Evolutionary conservation across 2,329 filamentous ascomycete genomes (phyloP), one percentile per base, ranked within the genome.

Genomic region (Hymenoscyphus fructigenus): DNA sequence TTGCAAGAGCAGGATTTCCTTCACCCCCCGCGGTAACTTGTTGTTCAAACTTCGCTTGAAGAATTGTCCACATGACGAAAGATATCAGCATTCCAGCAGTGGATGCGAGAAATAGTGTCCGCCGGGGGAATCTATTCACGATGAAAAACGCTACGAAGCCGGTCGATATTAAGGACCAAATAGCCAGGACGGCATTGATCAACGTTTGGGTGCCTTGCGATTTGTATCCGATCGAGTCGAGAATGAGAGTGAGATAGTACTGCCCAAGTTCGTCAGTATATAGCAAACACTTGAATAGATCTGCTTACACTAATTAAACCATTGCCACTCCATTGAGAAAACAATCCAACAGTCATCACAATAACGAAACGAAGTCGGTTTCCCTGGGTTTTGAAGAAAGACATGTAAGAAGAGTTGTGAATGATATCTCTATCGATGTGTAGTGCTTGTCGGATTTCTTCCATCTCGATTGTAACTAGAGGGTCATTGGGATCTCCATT

Each of bases 381-480:
- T 17, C 60, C 66, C 5, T 50, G 34, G 3, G 63, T 67, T 9
- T 44, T 23, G 5, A 68, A 36, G 26, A 73, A 67, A 80, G 77
- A 79, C 74, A 17, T 75, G 63, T 68, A 79, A 79, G 53, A 76
- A 74, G 62, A 78, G 20, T 67, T 56, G 77, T 32, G 71, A 72
- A 44, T 75, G 76, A 69, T 75, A 68, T 65, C 73, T 72, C 76
- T 75, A 68, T 84, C 82, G 17, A 81, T 65, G 47, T 74, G 72
- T 29, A 84, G 76, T 4, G 80, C 81, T 65, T 80, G 76, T 61
- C 77, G 76, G 67, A 85, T 85, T 69, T 85, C 82, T 5, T 76
- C 73, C 62, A 80, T 80, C 65, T 83, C 80, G 65, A 83, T 78
- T 65, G 83, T 77, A 2, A 84, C 81, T 29, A 79, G 76, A 9